Evolutionary conservation across 306 rosid species (phyloP).

Genomic region (Lablab purpureus): DNA sequence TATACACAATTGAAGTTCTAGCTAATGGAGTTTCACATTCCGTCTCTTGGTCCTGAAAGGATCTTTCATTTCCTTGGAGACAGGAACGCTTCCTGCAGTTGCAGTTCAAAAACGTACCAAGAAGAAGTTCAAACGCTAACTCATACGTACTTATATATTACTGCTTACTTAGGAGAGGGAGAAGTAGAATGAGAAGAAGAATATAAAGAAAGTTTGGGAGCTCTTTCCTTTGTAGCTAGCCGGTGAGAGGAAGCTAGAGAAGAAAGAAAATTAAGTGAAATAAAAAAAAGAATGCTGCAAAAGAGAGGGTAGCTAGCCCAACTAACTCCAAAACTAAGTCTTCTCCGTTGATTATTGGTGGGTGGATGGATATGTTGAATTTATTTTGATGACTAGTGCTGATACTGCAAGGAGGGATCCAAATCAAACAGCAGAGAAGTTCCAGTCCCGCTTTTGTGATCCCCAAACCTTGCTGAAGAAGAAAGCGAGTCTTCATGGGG

Average conservation of each 20-base stretch:
- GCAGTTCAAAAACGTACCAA: constrained; percentile 34
- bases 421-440: constrained; percentile 61
- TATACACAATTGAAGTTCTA: constrained; percentile 54
- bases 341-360: constrained; percentile 39
- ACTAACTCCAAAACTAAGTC: constrained; percentile 31
- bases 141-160: constrained; percentile 23
- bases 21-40: constrained; percentile 20
- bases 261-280: neutral
- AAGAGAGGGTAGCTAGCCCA: constrained; percentile 35
- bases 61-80: constrained; percentile 42
- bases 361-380: neutral
- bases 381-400: constrained; percentile 11
- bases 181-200: neutral
- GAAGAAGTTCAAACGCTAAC: constrained; percentile 36
- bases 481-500: constrained; percentile 45
- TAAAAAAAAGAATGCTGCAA: constrained; percentile 35
- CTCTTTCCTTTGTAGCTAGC: constrained; percentile 1
- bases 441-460: constrained; percentile 50
- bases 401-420: constrained; percentile 57
- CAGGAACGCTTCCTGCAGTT: constrained; percentile 45
- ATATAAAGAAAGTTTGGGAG: constrained; percentile 30
- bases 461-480: constrained; percentile 55
- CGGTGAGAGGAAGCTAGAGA: neutral
- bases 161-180: neutral
- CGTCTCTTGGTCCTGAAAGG: neutral